These are phyloP conservation scores for Chlamydomonas schloesseri DNA, from an alignment of 139 green algal species.

Conservation along the genomic window DNA sequence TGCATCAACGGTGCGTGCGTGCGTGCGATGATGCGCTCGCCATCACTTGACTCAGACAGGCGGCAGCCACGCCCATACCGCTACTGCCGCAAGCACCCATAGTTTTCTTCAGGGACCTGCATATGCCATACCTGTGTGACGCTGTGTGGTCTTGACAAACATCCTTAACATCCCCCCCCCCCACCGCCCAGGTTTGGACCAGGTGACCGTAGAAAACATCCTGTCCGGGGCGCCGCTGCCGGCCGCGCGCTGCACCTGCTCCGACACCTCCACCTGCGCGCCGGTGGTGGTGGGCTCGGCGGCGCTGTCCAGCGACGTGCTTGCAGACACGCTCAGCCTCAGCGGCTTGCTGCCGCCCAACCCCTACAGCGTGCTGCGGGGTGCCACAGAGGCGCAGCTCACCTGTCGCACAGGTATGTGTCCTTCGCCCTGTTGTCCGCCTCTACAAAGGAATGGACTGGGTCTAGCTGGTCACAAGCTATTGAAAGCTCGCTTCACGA, in stretches of 20 bases:
- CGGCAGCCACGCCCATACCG: too few relatives aligned
- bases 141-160: too few relatives aligned
- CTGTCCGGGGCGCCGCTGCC: constrained; percentile 5
- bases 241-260: constrained; percentile 12
- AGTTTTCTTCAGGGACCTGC: too few relatives aligned
- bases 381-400: constrained; percentile 1
- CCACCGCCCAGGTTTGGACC: not conserved
- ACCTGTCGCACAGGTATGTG: constrained; percentile 46
- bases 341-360: constrained; percentile 45
- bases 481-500: too few relatives aligned
- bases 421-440: too few relatives aligned
- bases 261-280: constrained; percentile 18
- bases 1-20: constrained; percentile 45
- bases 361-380: constrained; percentile 43
- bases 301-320: constrained; percentile 3
- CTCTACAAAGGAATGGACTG: too few relatives aligned
- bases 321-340: constrained; percentile 20
- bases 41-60: too few relatives aligned
- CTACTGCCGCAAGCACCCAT: not conserved
- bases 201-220: not conserved
- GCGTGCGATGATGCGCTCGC: too few relatives aligned
- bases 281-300: constrained; percentile 33
- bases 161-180: not conserved
- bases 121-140: too few relatives aligned
- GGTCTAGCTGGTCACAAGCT: too few relatives aligned